These are phyloP conservation scores for Mycogone perniciosa DNA, from an alignment of 2,329 filamentous ascomycete genomes.

Conservation along the genomic window DNA sequence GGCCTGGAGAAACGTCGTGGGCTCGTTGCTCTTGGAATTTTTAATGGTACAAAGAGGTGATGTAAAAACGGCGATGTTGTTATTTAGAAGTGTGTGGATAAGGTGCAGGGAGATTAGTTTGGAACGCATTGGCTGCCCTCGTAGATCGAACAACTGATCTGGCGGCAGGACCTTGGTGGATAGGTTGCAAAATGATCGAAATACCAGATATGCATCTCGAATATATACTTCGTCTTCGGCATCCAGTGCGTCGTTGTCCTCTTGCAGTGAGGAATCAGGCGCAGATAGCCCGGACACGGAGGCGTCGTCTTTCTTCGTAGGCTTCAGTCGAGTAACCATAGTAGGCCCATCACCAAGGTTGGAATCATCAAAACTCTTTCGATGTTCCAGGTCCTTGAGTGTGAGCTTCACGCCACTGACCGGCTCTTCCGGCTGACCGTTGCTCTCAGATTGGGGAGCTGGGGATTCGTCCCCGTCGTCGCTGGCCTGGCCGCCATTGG, in stretches of 20 bases:
- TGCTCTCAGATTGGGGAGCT: constrained; percentile 24
- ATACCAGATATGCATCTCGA: constrained; percentile 93
- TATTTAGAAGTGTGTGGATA: constrained; percentile 91
- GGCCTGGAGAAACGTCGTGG: constrained; percentile 86
- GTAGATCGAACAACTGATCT: constrained; percentile 87
- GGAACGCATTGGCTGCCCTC: constrained; percentile 93
- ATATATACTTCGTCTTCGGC: constrained; percentile 93
- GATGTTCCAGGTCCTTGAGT: constrained; percentile 59
- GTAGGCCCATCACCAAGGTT: constrained; percentile 60
- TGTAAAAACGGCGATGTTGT: constrained; percentile 84
- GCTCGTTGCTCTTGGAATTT: constrained; percentile 81
- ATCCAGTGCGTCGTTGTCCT: constrained; percentile 55
- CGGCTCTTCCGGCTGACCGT: constrained; percentile 22
- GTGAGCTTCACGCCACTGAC: constrained; percentile 51
- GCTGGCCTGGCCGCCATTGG: constrained; percentile 32
- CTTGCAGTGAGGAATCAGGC: constrained; percentile 48
- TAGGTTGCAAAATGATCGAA: constrained; percentile 94
- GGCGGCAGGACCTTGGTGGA: constrained; percentile 86
- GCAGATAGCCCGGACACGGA: constrained; percentile 50
- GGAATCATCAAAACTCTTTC: constrained; percentile 64
- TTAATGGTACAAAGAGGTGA: constrained; percentile 89
- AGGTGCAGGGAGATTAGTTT: constrained; percentile 94
- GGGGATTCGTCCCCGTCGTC: constrained; percentile 31
- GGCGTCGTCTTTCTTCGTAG: constrained; percentile 31
- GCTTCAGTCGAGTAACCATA: constrained; percentile 58